Evolutionary conservation across 345 rosid genomes (phyloP), one percentile per base, ranked within the genome.

Genomic region (Passiflora organensis): DNA sequence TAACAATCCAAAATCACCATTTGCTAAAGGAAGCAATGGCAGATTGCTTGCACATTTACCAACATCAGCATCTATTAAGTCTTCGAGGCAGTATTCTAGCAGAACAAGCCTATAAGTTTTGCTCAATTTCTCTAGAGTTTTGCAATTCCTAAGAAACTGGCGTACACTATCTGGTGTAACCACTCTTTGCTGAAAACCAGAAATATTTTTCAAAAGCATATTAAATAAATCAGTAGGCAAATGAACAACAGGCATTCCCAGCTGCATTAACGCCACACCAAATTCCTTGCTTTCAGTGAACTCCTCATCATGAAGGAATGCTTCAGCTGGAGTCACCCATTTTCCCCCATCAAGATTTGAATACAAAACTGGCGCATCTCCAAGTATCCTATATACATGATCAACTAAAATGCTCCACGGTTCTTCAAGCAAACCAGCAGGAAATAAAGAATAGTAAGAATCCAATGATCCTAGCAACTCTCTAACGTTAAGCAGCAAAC

Each of bases 331-430:
- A 51, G 91, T 74, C 60, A 90, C 76, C 94, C 95, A 90, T 65
- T 74, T 81, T 32, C 94, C 95, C 57, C 86, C 87, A 55, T 56
- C 84, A 66, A 87, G 70, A 51, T 76, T 80, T 19, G 97, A 78
- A 77, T 74, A 79, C 70, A 91, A 65, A 34, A 87, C 84, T 53
- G 84, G 72, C 34, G 77, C 78, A 72, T 65, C 67, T 43, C 84
- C 69, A 50, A 85, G 66, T 58, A 68, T 83, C 69, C 69, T 83
- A 76, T 81, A 91, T 54, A 91, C 72, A 42, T 80, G 77, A 72
- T 91, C 94, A 22, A 91, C 96, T 56, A 91, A 78, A 66, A 85
- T 73, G 72, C 67, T 76, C 97, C 97, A 91, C 59, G 97, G 97
- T 77, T 85, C 96, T 79, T 91, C 96, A 77, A 87, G 87, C 45